Evolutionary conservation across 768 basidiomycete genomes (phyloP), one percentile per base, ranked within the genome.

Genomic region (Boletus edulis): DNA sequence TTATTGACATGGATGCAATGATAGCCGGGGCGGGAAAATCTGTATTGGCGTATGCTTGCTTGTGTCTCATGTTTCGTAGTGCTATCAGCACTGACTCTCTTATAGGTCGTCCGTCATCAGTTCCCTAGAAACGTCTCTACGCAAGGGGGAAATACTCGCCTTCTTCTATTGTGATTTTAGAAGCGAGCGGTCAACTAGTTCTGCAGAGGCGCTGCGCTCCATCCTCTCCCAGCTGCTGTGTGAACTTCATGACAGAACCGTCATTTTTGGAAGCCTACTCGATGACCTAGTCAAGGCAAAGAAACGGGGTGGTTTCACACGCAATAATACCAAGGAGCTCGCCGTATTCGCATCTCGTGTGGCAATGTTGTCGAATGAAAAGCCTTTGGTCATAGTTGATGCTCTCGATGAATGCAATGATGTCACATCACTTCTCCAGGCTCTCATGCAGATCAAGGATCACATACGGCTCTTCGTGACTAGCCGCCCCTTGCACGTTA

Each of bases 401-500:
- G 51, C 44, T 12, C 51, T 52, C 18, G 43, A 52, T 15, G 51
- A 52, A 31, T 52, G 43, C 24, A 44, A 34, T 6, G 51, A 52
- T 9, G 4, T 46, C 6, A 9, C 13, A 3, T 11, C 5, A 5
- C 27, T 52, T 10, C n/a, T 52, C 22, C 18, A 38, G 13, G 41
- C 32, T 18, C 35, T 52, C 6, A 15, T 15, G 9, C 17, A 10
- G 43, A n/a, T 45, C 35, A 15, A 20, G 12, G 13, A 27, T 11
- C 11, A 37, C 4, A n/a, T 41, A 6, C 49, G 39, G 6, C 39
- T 50, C 18, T 41, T 50, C 15, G 49, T 50, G 14, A 41, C 49
- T 2, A 22, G 49, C 12, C 39, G 49, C 7, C 39, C 39, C 12
- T 9, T 52, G 20, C 31, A 32, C 3, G 9, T 13, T 17, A 49